Conservation (phyloP, 306 rosid genomes). For the Cucumis cinereus region DNA sequence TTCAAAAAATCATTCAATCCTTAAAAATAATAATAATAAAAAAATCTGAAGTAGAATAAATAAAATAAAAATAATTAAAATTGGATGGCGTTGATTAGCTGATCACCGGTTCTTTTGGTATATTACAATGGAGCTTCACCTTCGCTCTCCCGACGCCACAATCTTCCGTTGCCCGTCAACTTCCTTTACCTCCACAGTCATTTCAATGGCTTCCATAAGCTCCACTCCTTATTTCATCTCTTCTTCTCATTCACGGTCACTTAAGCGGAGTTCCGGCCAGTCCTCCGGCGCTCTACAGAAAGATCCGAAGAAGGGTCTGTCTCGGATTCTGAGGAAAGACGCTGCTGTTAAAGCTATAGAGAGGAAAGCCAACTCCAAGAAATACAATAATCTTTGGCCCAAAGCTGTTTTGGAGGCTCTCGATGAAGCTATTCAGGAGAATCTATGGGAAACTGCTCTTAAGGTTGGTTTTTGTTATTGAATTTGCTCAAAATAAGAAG, state of each 20-base stretch:
- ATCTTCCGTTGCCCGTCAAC: neutral
- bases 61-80: too few relatives aligned
- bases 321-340: slow-evolving; percentile 74
- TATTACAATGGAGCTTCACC: neutral
- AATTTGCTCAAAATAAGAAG: neutral
- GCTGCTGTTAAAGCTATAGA: slow-evolving; percentile 59
- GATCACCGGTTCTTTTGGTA: too few relatives aligned
- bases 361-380: slow-evolving; percentile 51
- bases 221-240: neutral
- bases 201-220: slow-evolving; percentile 17
- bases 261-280: slow-evolving; percentile 30
- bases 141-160: neutral
- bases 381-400: slow-evolving; percentile 62
- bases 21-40: too few relatives aligned
- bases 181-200: slow-evolving; percentile 7
- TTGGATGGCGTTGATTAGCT: too few relatives aligned
- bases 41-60: too few relatives aligned
- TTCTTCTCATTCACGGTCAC: slow-evolving; percentile 14
- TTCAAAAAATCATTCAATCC: too few relatives aligned
- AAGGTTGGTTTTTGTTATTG: slow-evolving; percentile 24
- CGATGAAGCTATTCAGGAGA: slow-evolving; percentile 48
- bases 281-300: slow-evolving; percentile 31
- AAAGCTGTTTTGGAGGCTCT: slow-evolving; percentile 73
- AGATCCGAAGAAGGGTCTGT: slow-evolving; percentile 47
- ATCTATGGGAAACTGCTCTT: slow-evolving; percentile 51